Percentiles rank a stretch among this genome's conserved stretches.
phyloP scores from a whole-genome alignment of 768 basidiomycete species.

The Hydnomerulius pinastri region DNA sequence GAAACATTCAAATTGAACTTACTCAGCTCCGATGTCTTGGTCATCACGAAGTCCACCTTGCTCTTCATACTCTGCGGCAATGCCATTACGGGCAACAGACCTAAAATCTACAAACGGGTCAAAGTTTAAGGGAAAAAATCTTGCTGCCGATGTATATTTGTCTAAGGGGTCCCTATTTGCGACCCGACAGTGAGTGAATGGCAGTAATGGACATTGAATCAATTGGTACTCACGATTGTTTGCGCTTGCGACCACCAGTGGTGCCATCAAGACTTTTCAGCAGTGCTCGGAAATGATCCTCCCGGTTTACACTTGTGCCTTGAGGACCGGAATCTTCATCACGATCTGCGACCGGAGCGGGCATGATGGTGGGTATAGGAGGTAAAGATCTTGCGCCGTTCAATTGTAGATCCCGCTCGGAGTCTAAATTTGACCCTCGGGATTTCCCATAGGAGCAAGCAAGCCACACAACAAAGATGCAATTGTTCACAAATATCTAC shows the following conservation, averaged over 20 bases:
- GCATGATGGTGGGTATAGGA: too few relatives aligned
- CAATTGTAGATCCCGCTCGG: too few relatives aligned
- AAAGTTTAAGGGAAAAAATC: not conserved
- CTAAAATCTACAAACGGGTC: not conserved
- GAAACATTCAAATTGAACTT: not conserved
- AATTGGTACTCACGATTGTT: not conserved
- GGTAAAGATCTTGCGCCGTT: too few relatives aligned
- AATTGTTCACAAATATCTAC: too few relatives aligned
- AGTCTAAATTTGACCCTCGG: not conserved
- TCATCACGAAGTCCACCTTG: not conserved
- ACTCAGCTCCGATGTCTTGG: not conserved
- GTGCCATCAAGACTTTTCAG: not conserved
- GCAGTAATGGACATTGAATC: too few relatives aligned
- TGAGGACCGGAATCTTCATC: not conserved
- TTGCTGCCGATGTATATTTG: not conserved
- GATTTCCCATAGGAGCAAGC: not conserved
- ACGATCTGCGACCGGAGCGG: not conserved
- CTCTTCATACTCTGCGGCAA: not conserved
- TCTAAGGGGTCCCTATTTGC: not conserved
- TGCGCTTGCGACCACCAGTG: not conserved
- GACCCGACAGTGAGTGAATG: too few relatives aligned
- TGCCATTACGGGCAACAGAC: not conserved
- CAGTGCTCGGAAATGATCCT: not conserved
- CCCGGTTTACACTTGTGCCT: not conserved
- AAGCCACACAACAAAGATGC: not conserved